Evolutionary conservation across 352 stramenopile genomes (phyloP).

Genomic region (Aphanomyces invadans): DNA sequence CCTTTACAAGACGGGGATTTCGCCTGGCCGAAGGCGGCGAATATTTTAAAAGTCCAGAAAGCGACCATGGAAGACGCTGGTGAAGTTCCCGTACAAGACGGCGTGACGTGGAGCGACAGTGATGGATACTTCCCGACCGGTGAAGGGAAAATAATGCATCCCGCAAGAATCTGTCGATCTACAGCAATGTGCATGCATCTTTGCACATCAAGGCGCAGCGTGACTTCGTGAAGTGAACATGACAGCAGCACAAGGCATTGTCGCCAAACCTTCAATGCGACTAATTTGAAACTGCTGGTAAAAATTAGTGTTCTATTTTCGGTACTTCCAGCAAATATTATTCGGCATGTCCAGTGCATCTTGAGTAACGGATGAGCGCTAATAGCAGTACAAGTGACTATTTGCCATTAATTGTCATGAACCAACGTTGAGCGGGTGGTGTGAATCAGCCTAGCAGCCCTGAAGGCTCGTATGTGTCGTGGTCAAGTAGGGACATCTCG

Average conservation of each 20-base stretch:
- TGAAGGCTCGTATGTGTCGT: too few relatives aligned
- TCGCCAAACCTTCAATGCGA: slow-evolving; percentile 24
- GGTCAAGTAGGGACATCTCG: too few relatives aligned
- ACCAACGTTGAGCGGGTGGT: too few relatives aligned
- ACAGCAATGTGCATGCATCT: slow-evolving; percentile 27
- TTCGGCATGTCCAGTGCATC: too few relatives aligned
- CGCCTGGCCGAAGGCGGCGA: background rate
- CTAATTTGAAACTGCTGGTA: background rate
- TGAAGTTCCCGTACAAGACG: background rate
- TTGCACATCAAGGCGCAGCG: slow-evolving; percentile 26
- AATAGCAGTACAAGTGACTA: too few relatives aligned
- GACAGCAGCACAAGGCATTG: slow-evolving; percentile 23
- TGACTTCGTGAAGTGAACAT: slow-evolving; percentile 27
- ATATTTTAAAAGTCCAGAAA: too few relatives aligned
- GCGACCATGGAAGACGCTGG: background rate
- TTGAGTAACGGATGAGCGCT: too few relatives aligned
- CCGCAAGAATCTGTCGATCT: slow-evolving; percentile 21
- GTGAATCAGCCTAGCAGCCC: too few relatives aligned
- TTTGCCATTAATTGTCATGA: too few relatives aligned
- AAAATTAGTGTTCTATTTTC: slow-evolving; percentile 10
- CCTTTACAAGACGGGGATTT: background rate
- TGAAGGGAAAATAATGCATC: slow-evolving; percentile 27
- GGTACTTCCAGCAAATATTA: too few relatives aligned
- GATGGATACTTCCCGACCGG: background rate
- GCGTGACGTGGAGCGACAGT: background rate